Percentiles rank a stretch among this genome's conserved stretches.
Conservation (phyloP, 106 monocot genomes). For the Cymbidium sinense region DNA sequence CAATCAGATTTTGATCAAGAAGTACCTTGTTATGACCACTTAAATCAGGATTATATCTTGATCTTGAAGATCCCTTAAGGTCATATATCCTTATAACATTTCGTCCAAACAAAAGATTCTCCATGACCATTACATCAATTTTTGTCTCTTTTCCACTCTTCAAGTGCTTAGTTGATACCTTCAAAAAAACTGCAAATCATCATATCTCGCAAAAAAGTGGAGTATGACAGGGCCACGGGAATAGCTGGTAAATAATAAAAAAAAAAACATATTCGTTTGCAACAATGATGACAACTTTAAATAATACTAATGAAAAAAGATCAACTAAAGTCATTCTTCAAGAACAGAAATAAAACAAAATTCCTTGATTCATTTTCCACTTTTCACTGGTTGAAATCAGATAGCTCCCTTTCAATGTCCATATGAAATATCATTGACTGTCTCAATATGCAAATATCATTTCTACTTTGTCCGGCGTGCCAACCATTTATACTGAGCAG, state of each 20-base stretch:
- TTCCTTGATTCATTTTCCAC: no score
- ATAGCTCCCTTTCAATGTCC: no score
- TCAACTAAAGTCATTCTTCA: no score
- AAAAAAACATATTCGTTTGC: neutral
- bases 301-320: no score
- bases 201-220: neutral
- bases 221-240: neutral
- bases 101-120: conserved; percentile 79
- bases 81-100: conserved; percentile 74
- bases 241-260: neutral
- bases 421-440: neutral
- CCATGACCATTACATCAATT: conserved; percentile 95
- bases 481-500: no score
- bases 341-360: no score
- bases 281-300: no score
- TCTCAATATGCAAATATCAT: neutral
- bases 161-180: conserved; percentile 53
- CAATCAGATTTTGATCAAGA: conserved; percentile 91
- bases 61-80: conserved; percentile 85
- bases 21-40: conserved; percentile 87
- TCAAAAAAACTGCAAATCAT: conserved; percentile 1
- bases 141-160: conserved; percentile 75
- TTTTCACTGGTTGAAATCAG: neutral
- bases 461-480: neutral
- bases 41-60: conserved; percentile 86